Evolutionary conservation across 768 basidiomycete species (phyloP), one percentile per base, ranked within the genome.

Genomic region (Scleroderma bovista): DNA sequence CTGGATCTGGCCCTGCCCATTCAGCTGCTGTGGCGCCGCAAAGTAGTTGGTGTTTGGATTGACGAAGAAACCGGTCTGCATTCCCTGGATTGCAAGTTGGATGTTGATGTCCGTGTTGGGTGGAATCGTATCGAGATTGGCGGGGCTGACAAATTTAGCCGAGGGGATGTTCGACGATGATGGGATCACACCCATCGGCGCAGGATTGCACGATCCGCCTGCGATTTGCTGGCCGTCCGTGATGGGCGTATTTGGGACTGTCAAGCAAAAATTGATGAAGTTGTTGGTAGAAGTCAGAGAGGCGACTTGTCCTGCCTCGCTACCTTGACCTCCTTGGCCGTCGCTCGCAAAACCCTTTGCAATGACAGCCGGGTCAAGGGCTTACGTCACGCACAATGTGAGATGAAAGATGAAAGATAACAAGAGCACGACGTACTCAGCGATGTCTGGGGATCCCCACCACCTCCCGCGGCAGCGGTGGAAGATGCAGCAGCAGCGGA

Each of bases 201-300:
- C 73, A 20, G 78, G 75, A 64, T 84, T 84, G 66, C 81, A 78
- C 41, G 80, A 82, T 31, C 76, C 78, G 31, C 68, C 68, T n/a
- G 63, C 59, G 54, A 77, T 70, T 57, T 76, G 79, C 52, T 72
- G 62, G 29, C 80, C 81, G 61, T 82, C 73, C 38, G 80, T 81
- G 59, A 82, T 68, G 13, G 76, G 75, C 40, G 73, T 63, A 47
- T 74, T 66, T 43, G 71, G 65, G 9, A 66, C 64, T 11, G 70
- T 73, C 26, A 71, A 57, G 58, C 78, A 82, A 60, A 74, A 75
- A 69, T 79, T 78, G 69, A 79, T 76, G 59, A 79, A 84, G 69
- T 84, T 84, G 69, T 84, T 81, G 17, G 64, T 69, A 13, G 77
- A 77, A 1, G 77, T 78, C 46, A 75, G 62, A 6, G 77, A 80